Percentiles rank a stretch among this genome's conserved stretches.
phyloP scores from a whole-genome alignment of 2,329 filamentous ascomycete species.

The Huntiella abstrusa region DNA sequence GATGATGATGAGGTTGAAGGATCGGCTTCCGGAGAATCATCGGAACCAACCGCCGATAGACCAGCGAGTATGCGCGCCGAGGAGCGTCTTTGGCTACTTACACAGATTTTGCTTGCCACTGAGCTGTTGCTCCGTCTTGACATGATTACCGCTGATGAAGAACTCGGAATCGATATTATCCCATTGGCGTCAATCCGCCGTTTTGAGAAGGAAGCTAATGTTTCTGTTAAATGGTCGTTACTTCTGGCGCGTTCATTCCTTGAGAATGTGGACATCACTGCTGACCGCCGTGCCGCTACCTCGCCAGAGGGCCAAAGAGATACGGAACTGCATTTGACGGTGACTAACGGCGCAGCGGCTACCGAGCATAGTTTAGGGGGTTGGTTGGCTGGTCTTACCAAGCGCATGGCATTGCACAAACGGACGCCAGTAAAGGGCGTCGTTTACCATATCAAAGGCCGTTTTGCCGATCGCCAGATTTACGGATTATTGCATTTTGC shows the following conservation, averaged over 20 bases:
- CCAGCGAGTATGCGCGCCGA: constrained; percentile 29
- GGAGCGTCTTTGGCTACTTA: constrained; percentile 47
- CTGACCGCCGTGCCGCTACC: constrained; percentile 16
- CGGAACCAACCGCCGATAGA: constrained; percentile 18
- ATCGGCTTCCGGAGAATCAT: constrained; percentile 29
- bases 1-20: constrained; percentile 35
- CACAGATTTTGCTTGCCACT: constrained; percentile 45
- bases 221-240: constrained; percentile 48
- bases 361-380: constrained; percentile 15
- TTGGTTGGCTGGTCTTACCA: constrained; percentile 41
- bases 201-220: constrained; percentile 42
- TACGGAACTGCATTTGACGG: constrained; percentile 12
- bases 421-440: constrained; percentile 12
- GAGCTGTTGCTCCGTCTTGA: constrained; percentile 48
- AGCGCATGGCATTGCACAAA: constrained; percentile 25
- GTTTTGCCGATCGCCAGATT: constrained; percentile 38
- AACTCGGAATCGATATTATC: constrained; percentile 31
- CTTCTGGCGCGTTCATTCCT: constrained; percentile 46
- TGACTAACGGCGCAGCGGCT: constrained; percentile 14
- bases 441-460: constrained; percentile 33
- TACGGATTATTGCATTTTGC: constrained; percentile 46
- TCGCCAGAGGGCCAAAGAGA: background rate
- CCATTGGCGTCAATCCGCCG: constrained; percentile 37
- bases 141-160: constrained; percentile 40
- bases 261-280: constrained; percentile 44